Conservation (phyloP, 495 filamentous ascomycete genomes). For the Friedmanniomyces simplex region DNA sequence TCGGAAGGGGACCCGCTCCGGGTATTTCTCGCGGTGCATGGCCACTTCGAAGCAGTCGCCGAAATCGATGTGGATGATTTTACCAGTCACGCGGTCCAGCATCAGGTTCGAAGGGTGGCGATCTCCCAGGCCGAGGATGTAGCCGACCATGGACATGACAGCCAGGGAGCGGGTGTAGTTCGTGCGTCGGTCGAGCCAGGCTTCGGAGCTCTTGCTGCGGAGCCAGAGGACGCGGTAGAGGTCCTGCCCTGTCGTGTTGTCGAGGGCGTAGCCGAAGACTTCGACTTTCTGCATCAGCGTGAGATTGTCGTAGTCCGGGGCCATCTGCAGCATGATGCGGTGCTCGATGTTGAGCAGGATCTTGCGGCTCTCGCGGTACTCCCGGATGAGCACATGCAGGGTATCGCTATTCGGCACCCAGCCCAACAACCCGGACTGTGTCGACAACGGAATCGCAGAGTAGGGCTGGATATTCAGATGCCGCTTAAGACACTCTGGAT, state of each 20-base stretch:
- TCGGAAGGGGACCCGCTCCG: conserved; percentile 93
- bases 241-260: conserved; percentile 98
- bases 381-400: conserved; percentile 86
- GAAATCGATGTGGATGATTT: conserved; percentile 96
- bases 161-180: conserved; percentile 96
- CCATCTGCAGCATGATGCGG: conserved; percentile 99
- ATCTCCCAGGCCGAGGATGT: conserved; percentile 93
- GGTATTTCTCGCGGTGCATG: conserved; percentile 99
- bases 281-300: conserved; percentile 99
- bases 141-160: conserved; percentile 99
- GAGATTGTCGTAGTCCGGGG: conserved; percentile 94
- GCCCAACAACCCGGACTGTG: conserved; percentile 85
- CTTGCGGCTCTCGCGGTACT: conserved; percentile 92
- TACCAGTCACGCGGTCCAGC: conserved; percentile 88
- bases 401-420: conserved; percentile 99
- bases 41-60: conserved; percentile 99
- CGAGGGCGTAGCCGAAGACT: conserved; percentile 95
- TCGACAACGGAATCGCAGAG: conserved; percentile 88
- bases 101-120: conserved; percentile 95
- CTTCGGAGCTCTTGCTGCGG: conserved; percentile 95
- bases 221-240: conserved; percentile 96
- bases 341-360: conserved; percentile 99
- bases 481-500: conserved; percentile 91
- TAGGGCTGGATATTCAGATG: conserved; percentile 93
- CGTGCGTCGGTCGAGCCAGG: conserved; percentile 91